Conservation (phyloP, 306 rosid genomes). For the Purshia tridentata region DNA sequence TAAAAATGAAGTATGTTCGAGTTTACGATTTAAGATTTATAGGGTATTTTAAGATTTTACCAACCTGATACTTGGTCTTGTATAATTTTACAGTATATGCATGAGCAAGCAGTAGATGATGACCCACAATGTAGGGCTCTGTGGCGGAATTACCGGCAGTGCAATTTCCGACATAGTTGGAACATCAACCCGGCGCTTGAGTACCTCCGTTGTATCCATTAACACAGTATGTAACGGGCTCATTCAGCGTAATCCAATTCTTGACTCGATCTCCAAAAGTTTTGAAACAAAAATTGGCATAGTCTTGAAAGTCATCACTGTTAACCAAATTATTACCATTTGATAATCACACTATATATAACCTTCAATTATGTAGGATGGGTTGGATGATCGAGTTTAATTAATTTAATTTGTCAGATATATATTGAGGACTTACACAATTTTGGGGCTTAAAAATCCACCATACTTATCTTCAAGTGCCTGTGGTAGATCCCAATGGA, state of each 20-base stretch:
- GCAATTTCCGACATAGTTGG: conserved; percentile 41
- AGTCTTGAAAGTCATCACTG: conserved; percentile 37
- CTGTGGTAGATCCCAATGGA: conserved; percentile 43
- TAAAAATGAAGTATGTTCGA: too few relatives aligned
- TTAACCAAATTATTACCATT: background rate
- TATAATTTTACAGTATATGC: conserved; percentile 34
- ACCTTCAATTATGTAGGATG: too few relatives aligned
- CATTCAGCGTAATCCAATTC: conserved; percentile 43
- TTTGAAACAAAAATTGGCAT: conserved; percentile 39
- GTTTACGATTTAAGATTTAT: background rate
- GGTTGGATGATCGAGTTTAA: too few relatives aligned
- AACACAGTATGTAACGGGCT: conserved; percentile 25
- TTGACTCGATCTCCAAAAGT: conserved; percentile 43
- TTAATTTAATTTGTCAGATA: background rate
- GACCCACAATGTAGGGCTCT: conserved; percentile 41
- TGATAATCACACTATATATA: too few relatives aligned
- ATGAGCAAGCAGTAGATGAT: conserved; percentile 42
- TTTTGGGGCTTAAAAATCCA: conserved; percentile 29
- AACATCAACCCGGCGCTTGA: conserved; percentile 46
- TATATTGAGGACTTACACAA: conserved; percentile 28
- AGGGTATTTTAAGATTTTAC: background rate
- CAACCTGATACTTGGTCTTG: conserved; percentile 35
- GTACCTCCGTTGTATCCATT: conserved; percentile 32
- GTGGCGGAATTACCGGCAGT: conserved; percentile 40
- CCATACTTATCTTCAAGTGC: conserved; percentile 42